phyloP scores from a whole-genome alignment of 2,329 filamentous ascomycete species.

The Paraconiothyrium sp. region DNA sequence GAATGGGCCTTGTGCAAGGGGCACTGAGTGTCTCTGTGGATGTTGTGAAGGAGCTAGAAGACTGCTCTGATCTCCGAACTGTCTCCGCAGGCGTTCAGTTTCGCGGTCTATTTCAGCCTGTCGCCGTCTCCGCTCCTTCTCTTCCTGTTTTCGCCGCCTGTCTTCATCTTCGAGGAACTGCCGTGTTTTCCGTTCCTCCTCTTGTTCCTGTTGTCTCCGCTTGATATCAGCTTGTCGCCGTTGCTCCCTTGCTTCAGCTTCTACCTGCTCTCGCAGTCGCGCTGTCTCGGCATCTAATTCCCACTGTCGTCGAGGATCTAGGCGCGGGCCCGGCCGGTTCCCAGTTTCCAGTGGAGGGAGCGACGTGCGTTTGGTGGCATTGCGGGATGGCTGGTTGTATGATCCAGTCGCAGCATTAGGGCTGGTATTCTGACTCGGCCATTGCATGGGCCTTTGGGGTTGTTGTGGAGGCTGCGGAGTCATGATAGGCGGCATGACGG shows the following conservation, averaged over 20 bases:
- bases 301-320: constrained; percentile 63
- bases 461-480: constrained; percentile 43
- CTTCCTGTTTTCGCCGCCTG: constrained; percentile 71
- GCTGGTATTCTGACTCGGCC: constrained; percentile 25
- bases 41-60: constrained; percentile 33
- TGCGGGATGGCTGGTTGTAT: constrained; percentile 28
- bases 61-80: constrained; percentile 66
- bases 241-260: constrained; percentile 56
- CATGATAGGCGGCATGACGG: constrained; percentile 43
- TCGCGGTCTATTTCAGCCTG: constrained; percentile 72
- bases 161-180: constrained; percentile 48
- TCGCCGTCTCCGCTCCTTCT: constrained; percentile 66
- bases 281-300: constrained; percentile 61
- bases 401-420: constrained; percentile 27
- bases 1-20: constrained; percentile 29
- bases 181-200: constrained; percentile 55
- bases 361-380: constrained; percentile 37
- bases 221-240: constrained; percentile 54
- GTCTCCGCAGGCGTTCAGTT: constrained; percentile 74
- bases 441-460: constrained; percentile 33
- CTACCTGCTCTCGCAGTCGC: constrained; percentile 55
- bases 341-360: constrained; percentile 41
- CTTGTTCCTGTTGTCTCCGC: constrained; percentile 66
- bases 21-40: constrained; percentile 36
- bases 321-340: constrained; percentile 32